A percentile compares a stretch with the other conserved stretches of the same genome.
phyloP scores from a whole-genome alignment of 148 eudicot species.

The Vaccinium myrtillus region DNA sequence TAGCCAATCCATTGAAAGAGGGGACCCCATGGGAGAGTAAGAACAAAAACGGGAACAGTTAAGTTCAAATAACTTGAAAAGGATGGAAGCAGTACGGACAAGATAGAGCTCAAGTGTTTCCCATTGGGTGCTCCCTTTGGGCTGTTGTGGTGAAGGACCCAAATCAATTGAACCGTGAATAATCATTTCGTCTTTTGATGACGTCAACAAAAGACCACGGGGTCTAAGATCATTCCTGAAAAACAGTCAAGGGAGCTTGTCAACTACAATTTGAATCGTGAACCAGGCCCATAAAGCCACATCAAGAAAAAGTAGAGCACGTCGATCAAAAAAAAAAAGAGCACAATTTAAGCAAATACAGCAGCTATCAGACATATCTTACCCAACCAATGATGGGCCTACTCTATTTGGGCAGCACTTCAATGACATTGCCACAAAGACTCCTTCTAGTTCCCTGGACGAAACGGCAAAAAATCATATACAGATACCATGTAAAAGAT shows the following conservation, averaged over 20 bases:
- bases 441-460: constrained; percentile 79
- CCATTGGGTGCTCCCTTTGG: constrained; percentile 67
- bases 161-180: constrained; percentile 45
- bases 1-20: background rate
- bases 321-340: too few relatives aligned
- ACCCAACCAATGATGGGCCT: constrained; percentile 49
- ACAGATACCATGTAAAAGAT: background rate
- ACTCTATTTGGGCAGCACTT: constrained; percentile 73
- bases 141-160: constrained; percentile 41
- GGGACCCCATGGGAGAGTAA: background rate
- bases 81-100: constrained; percentile 41
- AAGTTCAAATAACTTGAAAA: constrained; percentile 1
- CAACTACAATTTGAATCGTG: background rate
- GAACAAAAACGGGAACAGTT: background rate
- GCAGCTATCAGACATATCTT: constrained; percentile 24
- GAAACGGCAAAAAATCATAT: background rate
- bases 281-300: background rate
- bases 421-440: constrained; percentile 66
- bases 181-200: constrained; percentile 60
- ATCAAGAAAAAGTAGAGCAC: background rate
- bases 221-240: constrained; percentile 43
- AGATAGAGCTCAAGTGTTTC: constrained; percentile 85
- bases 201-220: constrained; percentile 61
- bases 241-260: constrained; percentile 1
- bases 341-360: background rate